Percentiles rank a stretch among this genome's conserved stretches.
These are phyloP conservation scores for Incumbomyces delicatus DNA, from an alignment of 2,329 filamentous ascomycete genomes.

Conservation along the genomic window DNA sequence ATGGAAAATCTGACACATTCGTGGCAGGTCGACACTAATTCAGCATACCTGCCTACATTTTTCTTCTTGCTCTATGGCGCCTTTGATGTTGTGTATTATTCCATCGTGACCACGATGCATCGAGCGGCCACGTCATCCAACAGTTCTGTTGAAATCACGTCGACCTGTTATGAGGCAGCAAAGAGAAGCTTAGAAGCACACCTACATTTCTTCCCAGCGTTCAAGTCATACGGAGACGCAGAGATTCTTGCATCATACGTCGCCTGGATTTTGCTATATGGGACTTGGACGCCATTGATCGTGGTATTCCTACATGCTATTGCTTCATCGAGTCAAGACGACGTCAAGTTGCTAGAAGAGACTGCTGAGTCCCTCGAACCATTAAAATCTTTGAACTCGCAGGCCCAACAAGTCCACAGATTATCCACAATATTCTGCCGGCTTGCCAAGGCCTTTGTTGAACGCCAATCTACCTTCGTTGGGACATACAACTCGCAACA, in stretches of 20 bases:
- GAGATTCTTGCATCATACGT: slow-evolving; percentile 1
- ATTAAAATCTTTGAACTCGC: neutral
- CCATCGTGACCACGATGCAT: slow-evolving; percentile 1
- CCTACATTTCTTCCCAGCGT: slow-evolving; percentile 22
- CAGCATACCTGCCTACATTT: neutral
- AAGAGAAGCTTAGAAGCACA: slow-evolving; percentile 22
- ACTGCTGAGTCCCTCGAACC: slow-evolving; percentile 1
- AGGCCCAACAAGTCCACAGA: slow-evolving; percentile 1
- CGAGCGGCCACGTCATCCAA: neutral
- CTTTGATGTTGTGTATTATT: slow-evolving; percentile 5
- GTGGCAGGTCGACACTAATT: neutral
- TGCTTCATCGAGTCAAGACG: slow-evolving; percentile 14
- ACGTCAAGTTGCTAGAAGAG: slow-evolving; percentile 19
- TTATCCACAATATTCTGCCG: slow-evolving; percentile 6
- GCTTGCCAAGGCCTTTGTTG: slow-evolving; percentile 4
- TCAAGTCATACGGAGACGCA: slow-evolving; percentile 8
- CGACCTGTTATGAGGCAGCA: slow-evolving; percentile 21
- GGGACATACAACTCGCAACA: slow-evolving; percentile 3
- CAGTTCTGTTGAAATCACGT: slow-evolving; percentile 3
- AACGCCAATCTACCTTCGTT: slow-evolving; percentile 1
- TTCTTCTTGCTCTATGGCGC: slow-evolving; percentile 2
- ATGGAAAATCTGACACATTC: neutral
- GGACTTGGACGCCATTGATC: slow-evolving; percentile 22
- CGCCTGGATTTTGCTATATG: slow-evolving; percentile 18
- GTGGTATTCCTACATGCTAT: slow-evolving; percentile 24